A percentile compares a stretch with the other conserved stretches of the same genome.
These are phyloP conservation scores for Flaveria floridana DNA, from an alignment of 140 eudicot species.

Conservation along the genomic window DNA sequence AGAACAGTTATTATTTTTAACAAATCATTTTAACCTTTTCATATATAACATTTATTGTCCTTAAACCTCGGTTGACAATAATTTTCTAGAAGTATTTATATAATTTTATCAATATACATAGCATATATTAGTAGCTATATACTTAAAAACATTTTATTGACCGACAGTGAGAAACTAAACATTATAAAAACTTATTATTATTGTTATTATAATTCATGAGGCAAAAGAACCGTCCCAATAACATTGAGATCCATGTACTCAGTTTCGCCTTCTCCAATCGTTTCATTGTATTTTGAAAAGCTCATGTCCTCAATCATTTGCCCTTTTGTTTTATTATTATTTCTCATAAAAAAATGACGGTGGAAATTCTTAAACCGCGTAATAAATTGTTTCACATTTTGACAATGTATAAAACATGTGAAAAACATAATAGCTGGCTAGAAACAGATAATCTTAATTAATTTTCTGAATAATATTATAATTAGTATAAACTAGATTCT, in stretches of 20 bases:
- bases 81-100: too few relatives aligned
- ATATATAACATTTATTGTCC: too few relatives aligned
- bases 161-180: too few relatives aligned
- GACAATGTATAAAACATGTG: neutral
- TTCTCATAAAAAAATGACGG: conserved; percentile 27
- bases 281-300: too few relatives aligned
- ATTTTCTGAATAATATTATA: neutral
- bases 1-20: too few relatives aligned
- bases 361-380: conserved; percentile 8
- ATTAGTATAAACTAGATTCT: too few relatives aligned
- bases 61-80: too few relatives aligned
- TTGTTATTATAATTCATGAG: neutral
- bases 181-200: neutral
- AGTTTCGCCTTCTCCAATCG: conserved; percentile 6
- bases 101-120: too few relatives aligned
- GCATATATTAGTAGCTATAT: too few relatives aligned
- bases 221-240: neutral
- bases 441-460: neutral
- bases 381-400: conserved; percentile 2
- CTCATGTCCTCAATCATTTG: conserved; percentile 39
- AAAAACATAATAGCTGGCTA: too few relatives aligned
- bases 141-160: too few relatives aligned
- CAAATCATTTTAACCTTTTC: too few relatives aligned
- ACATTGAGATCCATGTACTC: conserved; percentile 34
- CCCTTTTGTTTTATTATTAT: conserved; percentile 2